Evolutionary conservation across 179 eudicot species (phyloP), one percentile per base, ranked within the genome.

Genomic region (Patellifolia procumbens): DNA sequence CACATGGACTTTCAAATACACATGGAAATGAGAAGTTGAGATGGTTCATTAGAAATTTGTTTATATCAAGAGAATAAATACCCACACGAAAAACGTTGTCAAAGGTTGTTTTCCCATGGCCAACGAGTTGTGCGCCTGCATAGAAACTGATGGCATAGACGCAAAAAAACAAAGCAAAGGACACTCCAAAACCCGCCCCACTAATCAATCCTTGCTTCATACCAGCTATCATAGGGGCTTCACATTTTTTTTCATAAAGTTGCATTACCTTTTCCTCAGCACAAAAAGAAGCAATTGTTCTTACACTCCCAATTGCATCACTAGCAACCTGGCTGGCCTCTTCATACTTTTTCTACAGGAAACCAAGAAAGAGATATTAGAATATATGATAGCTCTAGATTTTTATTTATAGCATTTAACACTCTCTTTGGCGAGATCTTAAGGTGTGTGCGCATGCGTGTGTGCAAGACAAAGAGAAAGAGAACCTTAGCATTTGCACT

Each of bases 231-330:
- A 59, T 61, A 29, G 80, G 80, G 17, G 48, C 75, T 59, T 69
- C 67, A 49, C 80, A 77, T 77, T 70, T 77, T 49, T 77, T 46
- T 6, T 77, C 80, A 10, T 77, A 77, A 16, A 77, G 61, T 69
- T 70, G 68, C 74, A 77, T 77, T 11, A 77, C 74, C 69, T 77
- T 77, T 48, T 77, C 80, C 56, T 77, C 75, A 7, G 74, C 74
- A 77, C 75, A 77, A 2, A 77, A 77, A 5, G 80, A 77, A 45
- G 75, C 80, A n/a, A 77, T 74, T 2, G 80, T 77, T 77, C 80
- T 77, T 48, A 77, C 48, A 31, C 78, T 75, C 3, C 51, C 78
- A 8, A 75, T 72, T 66, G 78, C 78, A 5, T 75, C 78, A 65
- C 42, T 77, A 31, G 80, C 80, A 42, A 77, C 80, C 32, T 77